These are phyloP conservation scores for Zoysia matrella DNA, from an alignment of 202 grass and related monocot genomes.

Conservation along the genomic window DNA sequence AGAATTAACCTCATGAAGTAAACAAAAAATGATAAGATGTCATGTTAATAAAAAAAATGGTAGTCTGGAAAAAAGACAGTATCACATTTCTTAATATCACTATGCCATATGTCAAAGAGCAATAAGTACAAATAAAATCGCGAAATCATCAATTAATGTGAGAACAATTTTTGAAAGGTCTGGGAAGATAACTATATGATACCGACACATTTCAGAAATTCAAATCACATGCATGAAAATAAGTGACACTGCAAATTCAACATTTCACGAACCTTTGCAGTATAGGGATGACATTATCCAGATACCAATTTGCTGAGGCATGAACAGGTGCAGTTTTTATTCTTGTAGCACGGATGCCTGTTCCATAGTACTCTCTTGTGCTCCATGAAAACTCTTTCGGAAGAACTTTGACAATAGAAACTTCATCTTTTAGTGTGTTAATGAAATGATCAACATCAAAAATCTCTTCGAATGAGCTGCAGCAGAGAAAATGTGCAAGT, in stretches of 20 bases:
- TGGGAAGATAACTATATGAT: not conserved
- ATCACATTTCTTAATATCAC: not conserved
- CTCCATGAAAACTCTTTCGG: conserved; percentile 92
- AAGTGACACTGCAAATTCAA: not conserved
- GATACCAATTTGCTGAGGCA: conserved; percentile 87
- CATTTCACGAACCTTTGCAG: conserved; percentile 73
- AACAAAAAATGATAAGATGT: conserved; percentile 13
- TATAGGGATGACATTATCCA: conserved; percentile 88
- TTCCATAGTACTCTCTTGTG: conserved; percentile 90
- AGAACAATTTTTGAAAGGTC: not conserved
- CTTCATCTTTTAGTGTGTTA: conserved; percentile 65
- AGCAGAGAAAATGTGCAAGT: conserved; percentile 13
- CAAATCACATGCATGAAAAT: conserved; percentile 1
- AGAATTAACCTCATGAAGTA: conserved; percentile 10
- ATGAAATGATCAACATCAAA: conserved; percentile 93
- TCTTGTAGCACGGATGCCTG: conserved; percentile 78
- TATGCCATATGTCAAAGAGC: not conserved
- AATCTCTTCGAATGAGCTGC: conserved; percentile 88
- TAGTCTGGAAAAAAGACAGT: conserved; percentile 1
- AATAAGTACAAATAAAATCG: not conserved
- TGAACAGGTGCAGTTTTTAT: conserved; percentile 90
- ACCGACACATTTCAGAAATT: not conserved
- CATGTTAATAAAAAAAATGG: conserved; percentile 11
- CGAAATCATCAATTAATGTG: not conserved
- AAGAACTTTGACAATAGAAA: conserved; percentile 63